Evolutionary conservation across 2,329 filamentous ascomycete species (phyloP).

Genomic region (Celoporthe dispersa): DNA sequence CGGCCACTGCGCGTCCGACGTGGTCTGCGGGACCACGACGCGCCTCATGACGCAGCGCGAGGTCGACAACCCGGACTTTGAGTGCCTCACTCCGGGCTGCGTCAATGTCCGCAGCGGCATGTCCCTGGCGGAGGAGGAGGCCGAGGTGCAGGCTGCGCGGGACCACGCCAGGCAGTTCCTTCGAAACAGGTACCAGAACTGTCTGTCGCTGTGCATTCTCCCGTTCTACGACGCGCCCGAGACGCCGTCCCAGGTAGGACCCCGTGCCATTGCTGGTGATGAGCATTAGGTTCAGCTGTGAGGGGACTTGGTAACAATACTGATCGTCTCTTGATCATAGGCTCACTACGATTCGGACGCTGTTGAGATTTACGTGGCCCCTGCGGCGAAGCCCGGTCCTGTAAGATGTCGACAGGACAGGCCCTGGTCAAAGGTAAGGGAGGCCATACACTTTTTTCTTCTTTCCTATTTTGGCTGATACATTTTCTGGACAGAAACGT

Average conservation of each 20-base stretch:
- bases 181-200: constrained; percentile 18
- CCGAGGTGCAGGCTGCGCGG: constrained; percentile 18
- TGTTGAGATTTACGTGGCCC: neutral
- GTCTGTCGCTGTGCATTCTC: constrained; percentile 27
- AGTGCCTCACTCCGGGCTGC: constrained; percentile 28
- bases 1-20: constrained; percentile 19
- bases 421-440: constrained; percentile 28
- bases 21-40: constrained; percentile 23
- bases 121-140: constrained; percentile 19
- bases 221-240: constrained; percentile 21
- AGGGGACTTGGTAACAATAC: neutral
- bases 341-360: constrained; percentile 10
- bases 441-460: neutral
- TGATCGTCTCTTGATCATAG: neutral
- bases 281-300: neutral
- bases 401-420: constrained; percentile 13
- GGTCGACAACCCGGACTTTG: constrained; percentile 24
- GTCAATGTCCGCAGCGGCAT: constrained; percentile 5
- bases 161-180: constrained; percentile 27
- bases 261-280: neutral
- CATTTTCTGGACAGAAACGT: constrained; percentile 17
- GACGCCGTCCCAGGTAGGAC: neutral
- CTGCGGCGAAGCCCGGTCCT: neutral
- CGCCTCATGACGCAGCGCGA: constrained; percentile 27
- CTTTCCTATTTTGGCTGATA: neutral